Base-by-base conservation (phyloP, 495 filamentous ascomycete genomes). In the Echria macrotheca region DNA sequence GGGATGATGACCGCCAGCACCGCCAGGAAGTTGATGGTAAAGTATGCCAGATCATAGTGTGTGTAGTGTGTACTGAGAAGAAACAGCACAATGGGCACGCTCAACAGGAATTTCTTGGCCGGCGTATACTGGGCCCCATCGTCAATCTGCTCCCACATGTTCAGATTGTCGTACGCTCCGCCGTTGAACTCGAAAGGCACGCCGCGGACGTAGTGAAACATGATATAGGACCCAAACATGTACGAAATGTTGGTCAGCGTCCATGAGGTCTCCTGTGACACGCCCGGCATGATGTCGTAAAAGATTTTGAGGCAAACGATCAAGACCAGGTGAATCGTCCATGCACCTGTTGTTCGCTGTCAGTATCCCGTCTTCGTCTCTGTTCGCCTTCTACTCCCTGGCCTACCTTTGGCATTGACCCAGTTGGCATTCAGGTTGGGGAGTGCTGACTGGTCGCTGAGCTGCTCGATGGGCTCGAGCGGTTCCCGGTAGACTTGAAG, bases 141-240 rank as follows among this genome's bases (percentile, higher is more conserved):
- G 73, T 98, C 93, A 64, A 98, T 98, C 74, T 98, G 93, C 74
- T 98, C 93, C 93, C 93, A 98, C 91, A 98, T 96, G 71, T 96
- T 97, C 56, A 97, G 78, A 64, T 97, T 96, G 70, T 98, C 93
- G 74, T 96, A 98, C 50, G 93, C 93, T 41, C 93, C 93, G n/a
- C 89, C 83, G 65, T 98, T 96, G 78, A 97, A 98, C 63, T 98
- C 93, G 69, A 98, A 98, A 12, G 93, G 93, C 44, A 97, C 89
- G 64, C 93, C 93, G 62, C 90, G 89, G 59, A 98, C 93, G 75
- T 84, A 95, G 72, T 98, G 93, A 68, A 98, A 98, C 93, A 97
- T 98, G 63, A 98, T 79, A 70, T 96, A 98, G 14, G 93, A 95
- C 64, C 88, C 91, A 70, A 90, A 83, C 91, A 96, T 97, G 76